A percentile compares a stretch with the other conserved stretches of the same genome.
Conservation (phyloP, 495 filamentous ascomycete genomes). For the Staphylotrichum tortipilum region DNA sequence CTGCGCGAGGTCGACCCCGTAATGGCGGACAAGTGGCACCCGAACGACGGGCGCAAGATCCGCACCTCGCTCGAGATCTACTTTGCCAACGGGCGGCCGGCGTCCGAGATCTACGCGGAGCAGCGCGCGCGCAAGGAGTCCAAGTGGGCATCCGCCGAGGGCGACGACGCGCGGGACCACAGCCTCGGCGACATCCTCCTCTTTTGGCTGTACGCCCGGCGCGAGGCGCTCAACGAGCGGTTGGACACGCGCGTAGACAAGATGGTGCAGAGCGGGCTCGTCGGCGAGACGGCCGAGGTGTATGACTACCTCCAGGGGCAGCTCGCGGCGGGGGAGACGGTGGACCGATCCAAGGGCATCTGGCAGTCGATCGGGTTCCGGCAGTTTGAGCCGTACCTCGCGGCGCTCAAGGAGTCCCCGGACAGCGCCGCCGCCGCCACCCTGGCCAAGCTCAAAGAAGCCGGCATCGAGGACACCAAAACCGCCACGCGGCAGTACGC, state of each 20-base stretch:
- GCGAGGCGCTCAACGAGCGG: conserved; percentile 54
- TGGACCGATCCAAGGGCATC: conserved; percentile 73
- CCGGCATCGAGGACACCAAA: conserved; percentile 49
- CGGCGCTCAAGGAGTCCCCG: conserved; percentile 35
- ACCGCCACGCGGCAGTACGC: conserved; percentile 82
- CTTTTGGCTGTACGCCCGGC: conserved; percentile 78
- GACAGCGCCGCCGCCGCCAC: conserved; percentile 17
- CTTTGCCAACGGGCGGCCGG: conserved; percentile 64
- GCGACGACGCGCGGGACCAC: conserved; percentile 1
- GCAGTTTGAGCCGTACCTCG: conserved; percentile 67
- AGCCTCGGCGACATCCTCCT: conserved; percentile 59
- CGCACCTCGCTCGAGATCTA: conserved; percentile 83
- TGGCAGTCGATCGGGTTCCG: conserved; percentile 97
- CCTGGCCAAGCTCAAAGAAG: conserved; percentile 30
- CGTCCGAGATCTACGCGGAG: conserved; percentile 82
- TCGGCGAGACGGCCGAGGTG: conserved; percentile 55
- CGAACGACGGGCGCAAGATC: conserved; percentile 84
- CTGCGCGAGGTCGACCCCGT: conserved; percentile 73
- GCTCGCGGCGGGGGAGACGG: conserved; percentile 36
- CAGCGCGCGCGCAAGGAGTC: conserved; percentile 42
- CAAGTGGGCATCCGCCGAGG: conserved; percentile 15
- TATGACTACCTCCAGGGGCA: conserved; percentile 44
- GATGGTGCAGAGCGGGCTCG: conserved; percentile 71
- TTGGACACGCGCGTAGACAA: conserved; percentile 69
- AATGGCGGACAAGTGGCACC: conserved; percentile 91